A percentile compares a stretch with the other conserved stretches of the same genome.
Conservation (phyloP, 257 asterid species). For the Ilex asprella region DNA sequence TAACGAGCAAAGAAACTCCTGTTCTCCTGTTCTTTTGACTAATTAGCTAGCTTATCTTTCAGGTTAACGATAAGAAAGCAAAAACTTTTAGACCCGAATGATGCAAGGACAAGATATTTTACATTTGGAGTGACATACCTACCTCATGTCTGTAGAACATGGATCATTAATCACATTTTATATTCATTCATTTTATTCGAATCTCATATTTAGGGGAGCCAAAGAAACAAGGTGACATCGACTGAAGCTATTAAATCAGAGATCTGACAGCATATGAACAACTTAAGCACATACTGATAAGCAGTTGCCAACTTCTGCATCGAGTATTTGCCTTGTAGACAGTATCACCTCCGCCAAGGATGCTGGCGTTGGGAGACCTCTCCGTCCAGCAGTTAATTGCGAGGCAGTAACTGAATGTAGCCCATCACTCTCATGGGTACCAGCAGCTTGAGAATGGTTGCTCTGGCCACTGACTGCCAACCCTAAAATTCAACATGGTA, state of each 20-base stretch:
- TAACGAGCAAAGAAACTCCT: too few relatives aligned
- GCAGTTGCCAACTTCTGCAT: slow-evolving; percentile 62
- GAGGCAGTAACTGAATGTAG: slow-evolving; percentile 28
- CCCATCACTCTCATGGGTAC: slow-evolving; percentile 32
- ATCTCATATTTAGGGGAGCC: neutral
- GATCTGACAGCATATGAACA: neutral
- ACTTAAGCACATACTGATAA: slow-evolving; percentile 58
- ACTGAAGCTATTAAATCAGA: neutral
- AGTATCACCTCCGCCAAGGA: slow-evolving; percentile 65
- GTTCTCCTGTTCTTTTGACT: too few relatives aligned
- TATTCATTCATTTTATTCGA: too few relatives aligned
- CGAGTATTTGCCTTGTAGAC: slow-evolving; percentile 53
- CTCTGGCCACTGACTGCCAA: slow-evolving; percentile 43
- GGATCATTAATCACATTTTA: too few relatives aligned
- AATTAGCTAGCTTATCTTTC: too few relatives aligned
- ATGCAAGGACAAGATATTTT: too few relatives aligned
- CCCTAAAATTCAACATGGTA: slow-evolving; percentile 13
- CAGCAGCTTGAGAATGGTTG: slow-evolving; percentile 35
- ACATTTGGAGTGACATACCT: too few relatives aligned
- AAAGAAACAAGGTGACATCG: neutral
- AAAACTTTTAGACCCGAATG: too few relatives aligned
- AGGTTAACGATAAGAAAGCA: too few relatives aligned
- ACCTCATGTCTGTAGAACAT: too few relatives aligned
- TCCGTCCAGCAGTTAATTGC: slow-evolving; percentile 27
- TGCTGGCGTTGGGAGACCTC: slow-evolving; percentile 84